phyloP scores from a whole-genome alignment of 805 yeast genomes.

The Saturnispora dispora region DNA sequence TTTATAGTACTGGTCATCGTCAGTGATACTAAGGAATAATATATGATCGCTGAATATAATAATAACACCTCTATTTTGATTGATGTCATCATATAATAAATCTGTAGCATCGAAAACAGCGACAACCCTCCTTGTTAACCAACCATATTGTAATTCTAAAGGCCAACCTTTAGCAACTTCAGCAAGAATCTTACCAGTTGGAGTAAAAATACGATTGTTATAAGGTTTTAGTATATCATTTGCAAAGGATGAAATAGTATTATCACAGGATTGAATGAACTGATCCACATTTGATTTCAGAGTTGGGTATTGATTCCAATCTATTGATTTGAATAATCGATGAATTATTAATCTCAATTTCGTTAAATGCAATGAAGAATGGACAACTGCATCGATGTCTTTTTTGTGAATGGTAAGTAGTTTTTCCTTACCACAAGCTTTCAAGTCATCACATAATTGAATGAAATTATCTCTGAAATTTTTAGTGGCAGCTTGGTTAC shows the following conservation, averaged over 20 bases:
- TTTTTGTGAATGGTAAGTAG: conserved; percentile 35
- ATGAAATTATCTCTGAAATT: conserved; percentile 43
- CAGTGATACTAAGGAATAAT: conserved; percentile 49
- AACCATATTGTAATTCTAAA: conserved; percentile 71
- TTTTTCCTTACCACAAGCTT: conserved; percentile 21
- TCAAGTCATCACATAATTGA: conserved; percentile 32
- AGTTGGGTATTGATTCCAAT: conserved; percentile 30
- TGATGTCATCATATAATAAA: conserved; percentile 18
- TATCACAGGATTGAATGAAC: conserved; percentile 45
- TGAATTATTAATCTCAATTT: conserved; percentile 60
- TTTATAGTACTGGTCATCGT: conserved; percentile 31
- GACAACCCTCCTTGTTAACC: conserved; percentile 80
- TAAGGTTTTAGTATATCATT: conserved; percentile 41
- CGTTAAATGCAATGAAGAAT: conserved; percentile 62
- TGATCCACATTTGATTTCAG: conserved; percentile 25
- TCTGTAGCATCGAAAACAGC: conserved; percentile 46
- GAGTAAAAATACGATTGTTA: conserved; percentile 69
- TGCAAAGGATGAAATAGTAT: conserved; percentile 78
- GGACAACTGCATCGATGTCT: conserved; percentile 51
- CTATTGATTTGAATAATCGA: conserved; percentile 44
- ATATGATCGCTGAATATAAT: conserved; percentile 77
- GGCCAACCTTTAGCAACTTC: conserved; percentile 89
- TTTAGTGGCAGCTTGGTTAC: conserved; percentile 89
- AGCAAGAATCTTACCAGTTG: conserved; percentile 80
- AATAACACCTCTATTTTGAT: conserved; percentile 41